Evolutionary conservation across 805 yeast genomes (phyloP).

Genomic region (Candida ponderosae): DNA sequence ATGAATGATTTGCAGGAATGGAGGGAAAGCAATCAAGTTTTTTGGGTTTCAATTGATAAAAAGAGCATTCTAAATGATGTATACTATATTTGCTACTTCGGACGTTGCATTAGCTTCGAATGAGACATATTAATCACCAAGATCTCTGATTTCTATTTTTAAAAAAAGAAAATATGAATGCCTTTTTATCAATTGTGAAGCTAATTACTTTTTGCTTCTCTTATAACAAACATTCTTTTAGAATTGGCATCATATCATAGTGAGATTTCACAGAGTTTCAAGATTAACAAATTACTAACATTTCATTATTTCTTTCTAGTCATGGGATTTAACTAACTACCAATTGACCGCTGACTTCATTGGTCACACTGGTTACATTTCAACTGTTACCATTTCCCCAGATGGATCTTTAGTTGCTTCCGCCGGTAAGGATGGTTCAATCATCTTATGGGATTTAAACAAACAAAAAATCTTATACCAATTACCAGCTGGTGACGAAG

Average conservation of each 20-base stretch:
- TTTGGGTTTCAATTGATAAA: constrained; percentile 2
- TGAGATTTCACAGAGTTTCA: background rate
- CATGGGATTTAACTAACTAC: constrained; percentile 89
- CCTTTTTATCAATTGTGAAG: background rate
- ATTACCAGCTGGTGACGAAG: constrained; percentile 91
- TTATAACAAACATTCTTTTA: constrained; percentile 7
- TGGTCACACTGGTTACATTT: constrained; percentile 99
- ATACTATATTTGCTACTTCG: constrained; percentile 97
- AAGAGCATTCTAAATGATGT: constrained; percentile 53
- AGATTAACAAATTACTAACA: constrained; percentile 22
- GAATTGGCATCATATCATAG: background rate
- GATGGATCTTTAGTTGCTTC: constrained; percentile 99
- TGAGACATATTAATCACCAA: constrained; percentile 99
- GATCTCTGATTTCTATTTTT: constrained; percentile 76
- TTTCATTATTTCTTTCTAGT: constrained; percentile 37
- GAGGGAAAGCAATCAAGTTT: background rate
- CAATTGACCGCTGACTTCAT: constrained; percentile 89
- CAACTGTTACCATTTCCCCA: constrained; percentile 96
- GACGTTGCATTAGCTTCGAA: constrained; percentile 70
- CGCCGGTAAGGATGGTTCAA: constrained; percentile 99
- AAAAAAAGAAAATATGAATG: no score
- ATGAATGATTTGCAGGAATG: no score
- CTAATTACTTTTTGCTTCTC: background rate
- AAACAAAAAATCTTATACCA: constrained; percentile 83
- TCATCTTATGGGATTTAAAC: constrained; percentile 97